Base-by-base conservation (phyloP, 768 basidiomycete species). In the Russula ochroleuca region DNA sequence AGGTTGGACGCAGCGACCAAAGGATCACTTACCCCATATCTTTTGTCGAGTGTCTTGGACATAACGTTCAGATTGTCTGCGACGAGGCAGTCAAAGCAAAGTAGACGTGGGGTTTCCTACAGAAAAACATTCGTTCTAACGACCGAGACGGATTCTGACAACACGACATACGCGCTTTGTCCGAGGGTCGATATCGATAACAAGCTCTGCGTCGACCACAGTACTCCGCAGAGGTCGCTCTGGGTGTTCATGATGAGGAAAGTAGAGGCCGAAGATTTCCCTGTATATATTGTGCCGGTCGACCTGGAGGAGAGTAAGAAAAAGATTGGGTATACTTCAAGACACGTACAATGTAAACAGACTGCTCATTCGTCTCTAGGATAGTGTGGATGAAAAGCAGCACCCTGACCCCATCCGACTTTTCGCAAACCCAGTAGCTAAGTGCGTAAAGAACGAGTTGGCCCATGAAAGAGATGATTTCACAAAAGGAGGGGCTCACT, bases 371-470 rank as follows among this genome's bases (percentile, higher is more conserved):
- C 57, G 80, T 69, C 38, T 74, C 68, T 53, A 75, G 69, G 78
- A 88, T 79, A 56, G 87, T 81, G 73, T 82, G 78, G 55, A 98
- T 81, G 63, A 96, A 77, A 57, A 98, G 83, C 33, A 99, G 79
- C 45, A 98, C 91, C 40, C 97, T 85, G 57, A 99, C 73, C 14
- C 97, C 97, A 72, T 98, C 97, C 14, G 93, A 96, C 78, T 98
- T 98, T 78, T 99, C 97, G 77, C 94, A 97, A 48, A 99, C 97
- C 96, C 96, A 99, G 75, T 90, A 99, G 72, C 95, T 98, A 72
- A 9, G 47, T 19, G 47, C 51, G 11, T 55, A n/a, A 45, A 21
- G 45, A 21, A 47, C 45, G 10, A 13, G 31, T 43, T 25, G 37
- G 53, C 9, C 3, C 3, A 54, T 10, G 35, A 33, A 40, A 5